Base-by-base conservation (phyloP, 305 asterid species). In the Plantago rigida region DNA sequence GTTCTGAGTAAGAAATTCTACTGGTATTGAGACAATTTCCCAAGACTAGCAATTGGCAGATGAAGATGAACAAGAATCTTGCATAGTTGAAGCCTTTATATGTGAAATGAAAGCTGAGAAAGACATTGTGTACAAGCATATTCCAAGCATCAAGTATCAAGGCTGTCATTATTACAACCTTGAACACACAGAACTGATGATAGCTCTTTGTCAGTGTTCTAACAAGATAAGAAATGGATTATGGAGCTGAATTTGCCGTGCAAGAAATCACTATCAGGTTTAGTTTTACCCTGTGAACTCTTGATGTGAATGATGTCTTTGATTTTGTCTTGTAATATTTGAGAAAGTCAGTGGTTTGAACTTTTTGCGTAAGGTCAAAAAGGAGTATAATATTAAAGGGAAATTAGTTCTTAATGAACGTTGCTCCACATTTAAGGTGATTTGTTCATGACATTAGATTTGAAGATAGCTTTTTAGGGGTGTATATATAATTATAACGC, bases 1-100 rank as follows among this genome's bases (percentile, higher is more conserved):
- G 49, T 57, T 34, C 24, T 3, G 72, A 29, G 68, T 45, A 6
- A 34, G 71, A 59, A 34, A 8, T 13, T 9, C 47, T 12, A 15
- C 29, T 65, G 69, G 53, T 10, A 28, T 14, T 7, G 10, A 62
- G 63, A 58, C 71, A 55, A 59, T 81, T 81, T 48, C 86, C 90
- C 84, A 79, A 69, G 45, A 48, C 52, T 56, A 64, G 26, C 45
- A 72, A 47, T 46, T 47, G 69, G 51, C 65, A 51, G 44, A 59
- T 3, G 42, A 63, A 9, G 15, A 55, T 55, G 64, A 55, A 51
- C 13, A 56, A 59, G 13, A 67, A 2, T 31, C 28, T 60, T 9
- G 13, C 22, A 50, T 11, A 5, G 10, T 0, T n/a, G 26, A 41
- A 42, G 17, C 17, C 13, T 44, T 54, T 72, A 47, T 26, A 47